A percentile compares a stretch with the other conserved stretches of the same genome.
These are phyloP conservation scores for Coemansia sp. DNA, from an alignment of 192 early-diverging fungal species.

Conservation along the genomic window DNA sequence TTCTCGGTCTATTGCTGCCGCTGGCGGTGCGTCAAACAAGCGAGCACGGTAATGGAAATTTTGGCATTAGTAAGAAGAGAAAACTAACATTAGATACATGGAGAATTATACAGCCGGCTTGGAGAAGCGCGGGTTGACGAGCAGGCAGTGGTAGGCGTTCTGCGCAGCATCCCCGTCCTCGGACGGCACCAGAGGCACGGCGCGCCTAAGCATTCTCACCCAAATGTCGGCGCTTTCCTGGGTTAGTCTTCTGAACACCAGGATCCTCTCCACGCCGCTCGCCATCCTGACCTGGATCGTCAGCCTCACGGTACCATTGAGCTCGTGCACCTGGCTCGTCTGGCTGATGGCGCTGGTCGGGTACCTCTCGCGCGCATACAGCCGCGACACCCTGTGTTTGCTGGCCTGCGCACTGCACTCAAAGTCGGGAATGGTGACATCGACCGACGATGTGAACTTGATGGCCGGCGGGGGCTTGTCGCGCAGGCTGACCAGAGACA, in stretches of 20 bases:
- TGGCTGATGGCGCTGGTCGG: slow-evolving; percentile 24
- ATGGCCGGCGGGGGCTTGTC: slow-evolving; percentile 22
- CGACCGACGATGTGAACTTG: slow-evolving; percentile 22
- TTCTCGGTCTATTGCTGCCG: slow-evolving; percentile 4
- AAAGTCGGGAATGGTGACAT: slow-evolving; percentile 2
- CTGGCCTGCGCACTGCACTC: neutral
- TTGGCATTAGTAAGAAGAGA: neutral
- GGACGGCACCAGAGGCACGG: slow-evolving; percentile 20
- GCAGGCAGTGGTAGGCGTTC: slow-evolving; percentile 26
- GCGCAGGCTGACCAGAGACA: slow-evolving; percentile 38
- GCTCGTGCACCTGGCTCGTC: slow-evolving; percentile 28
- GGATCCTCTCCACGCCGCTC: slow-evolving; percentile 7
- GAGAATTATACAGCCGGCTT: slow-evolving; percentile 3
- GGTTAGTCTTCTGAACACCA: slow-evolving; percentile 23
- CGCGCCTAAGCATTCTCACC: slow-evolving; percentile 34
- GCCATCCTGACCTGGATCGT: slow-evolving; percentile 24
- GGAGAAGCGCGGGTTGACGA: slow-evolving; percentile 33
- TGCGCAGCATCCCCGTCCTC: slow-evolving; percentile 12
- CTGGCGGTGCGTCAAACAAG: slow-evolving; percentile 7
- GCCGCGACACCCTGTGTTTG: slow-evolving; percentile 6
- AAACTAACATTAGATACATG: slow-evolving; percentile 5
- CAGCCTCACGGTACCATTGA: slow-evolving; percentile 26
- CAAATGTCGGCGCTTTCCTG: slow-evolving; percentile 33
- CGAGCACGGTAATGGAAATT: neutral
- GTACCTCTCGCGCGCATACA: slow-evolving; percentile 19